Evolutionary conservation across 192 early-diverging fungal genomes (phyloP).

Genomic region (Mortierella claussenii): DNA sequence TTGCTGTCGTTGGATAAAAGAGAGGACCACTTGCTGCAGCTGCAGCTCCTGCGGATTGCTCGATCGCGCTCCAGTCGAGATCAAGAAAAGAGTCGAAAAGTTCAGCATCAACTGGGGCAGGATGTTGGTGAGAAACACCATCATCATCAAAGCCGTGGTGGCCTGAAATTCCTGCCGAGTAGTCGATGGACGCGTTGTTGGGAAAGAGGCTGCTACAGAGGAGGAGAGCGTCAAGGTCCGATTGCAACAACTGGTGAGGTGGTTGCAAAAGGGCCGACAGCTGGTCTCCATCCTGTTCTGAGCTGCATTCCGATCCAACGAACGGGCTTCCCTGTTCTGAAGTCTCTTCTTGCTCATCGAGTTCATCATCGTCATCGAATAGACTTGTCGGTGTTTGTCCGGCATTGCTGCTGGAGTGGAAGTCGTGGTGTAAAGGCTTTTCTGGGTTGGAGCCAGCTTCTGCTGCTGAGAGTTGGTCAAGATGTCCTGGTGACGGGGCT

Average conservation of each 20-base stretch:
- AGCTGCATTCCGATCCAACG: slow-evolving; percentile 45
- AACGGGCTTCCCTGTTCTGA: slow-evolving; percentile 53
- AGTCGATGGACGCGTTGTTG: slow-evolving; percentile 4
- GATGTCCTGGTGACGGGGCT: slow-evolving; percentile 11
- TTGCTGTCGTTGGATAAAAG: slow-evolving; percentile 43
- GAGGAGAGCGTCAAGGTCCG: slow-evolving; percentile 55
- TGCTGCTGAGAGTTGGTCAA: slow-evolving; percentile 57
- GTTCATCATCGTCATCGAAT: slow-evolving; percentile 55
- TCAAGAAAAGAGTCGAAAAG: slow-evolving; percentile 62
- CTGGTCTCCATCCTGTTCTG: slow-evolving; percentile 53
- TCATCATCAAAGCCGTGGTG: slow-evolving; percentile 13
- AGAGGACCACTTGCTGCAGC: slow-evolving; percentile 27
- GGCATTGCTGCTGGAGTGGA: slow-evolving; percentile 1
- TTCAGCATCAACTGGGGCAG: slow-evolving; percentile 59
- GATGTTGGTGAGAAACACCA: slow-evolving; percentile 43
- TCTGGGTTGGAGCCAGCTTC: slow-evolving; percentile 52
- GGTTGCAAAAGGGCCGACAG: slow-evolving; percentile 55
- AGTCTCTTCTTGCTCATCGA: slow-evolving; percentile 35
- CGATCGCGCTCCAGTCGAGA: slow-evolving; percentile 56
- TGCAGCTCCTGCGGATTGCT: slow-evolving; percentile 46
- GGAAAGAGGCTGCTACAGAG: slow-evolving; percentile 53
- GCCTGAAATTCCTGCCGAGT: slow-evolving; percentile 13
- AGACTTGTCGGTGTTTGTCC: slow-evolving; percentile 46
- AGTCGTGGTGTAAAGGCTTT: slow-evolving; percentile 36
- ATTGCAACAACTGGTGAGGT: slow-evolving; percentile 36